These are phyloP conservation scores for Ustilago crameri DNA, from an alignment of 1,284 basidiomycete genomes.

Conservation along the genomic window DNA sequence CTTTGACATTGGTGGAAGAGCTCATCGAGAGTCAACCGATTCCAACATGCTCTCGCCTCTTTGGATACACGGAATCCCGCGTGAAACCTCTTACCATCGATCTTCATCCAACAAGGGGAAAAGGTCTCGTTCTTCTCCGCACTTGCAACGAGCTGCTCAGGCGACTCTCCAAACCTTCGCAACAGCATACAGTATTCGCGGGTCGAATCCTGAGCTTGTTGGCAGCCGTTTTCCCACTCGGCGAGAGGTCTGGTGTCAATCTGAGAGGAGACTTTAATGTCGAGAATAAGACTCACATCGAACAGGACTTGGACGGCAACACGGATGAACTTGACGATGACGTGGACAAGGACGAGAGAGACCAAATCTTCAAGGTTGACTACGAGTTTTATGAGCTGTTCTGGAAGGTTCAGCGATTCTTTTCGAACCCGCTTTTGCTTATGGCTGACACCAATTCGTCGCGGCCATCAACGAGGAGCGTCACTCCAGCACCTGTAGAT, in stretches of 20 bases:
- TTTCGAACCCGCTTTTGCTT: conserved; percentile 56
- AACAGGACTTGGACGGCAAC: conserved; percentile 26
- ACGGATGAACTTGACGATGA: conserved; percentile 17
- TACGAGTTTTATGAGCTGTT: conserved; percentile 59
- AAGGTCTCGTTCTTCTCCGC: conserved; percentile 83
- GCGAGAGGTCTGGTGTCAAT: conserved; percentile 89
- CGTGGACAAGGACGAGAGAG: conserved; percentile 34
- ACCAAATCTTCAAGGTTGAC: conserved; percentile 42
- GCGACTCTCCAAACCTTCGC: conserved; percentile 83
- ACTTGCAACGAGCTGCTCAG: conserved; percentile 86
- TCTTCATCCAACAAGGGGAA: conserved; percentile 84
- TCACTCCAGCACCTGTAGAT: conserved; percentile 22
- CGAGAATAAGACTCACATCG: conserved; percentile 71
- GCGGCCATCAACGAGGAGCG: conserved; percentile 26
- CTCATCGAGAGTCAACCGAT: conserved; percentile 53
- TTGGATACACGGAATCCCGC: conserved; percentile 53
- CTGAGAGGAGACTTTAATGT: conserved; percentile 80
- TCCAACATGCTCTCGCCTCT: conserved; percentile 50
- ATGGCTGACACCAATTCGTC: conserved; percentile 35
- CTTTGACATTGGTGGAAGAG: conserved; percentile 54
- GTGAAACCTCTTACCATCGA: conserved; percentile 52
- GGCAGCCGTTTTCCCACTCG: conserved; percentile 83
- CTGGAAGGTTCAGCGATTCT: conserved; percentile 62
- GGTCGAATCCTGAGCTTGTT: conserved; percentile 87
- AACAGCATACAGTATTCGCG: conserved; percentile 80